phyloP scores from a whole-genome alignment of 2,329 filamentous ascomycete species.

The Hymenoscyphus fraxineus region DNA sequence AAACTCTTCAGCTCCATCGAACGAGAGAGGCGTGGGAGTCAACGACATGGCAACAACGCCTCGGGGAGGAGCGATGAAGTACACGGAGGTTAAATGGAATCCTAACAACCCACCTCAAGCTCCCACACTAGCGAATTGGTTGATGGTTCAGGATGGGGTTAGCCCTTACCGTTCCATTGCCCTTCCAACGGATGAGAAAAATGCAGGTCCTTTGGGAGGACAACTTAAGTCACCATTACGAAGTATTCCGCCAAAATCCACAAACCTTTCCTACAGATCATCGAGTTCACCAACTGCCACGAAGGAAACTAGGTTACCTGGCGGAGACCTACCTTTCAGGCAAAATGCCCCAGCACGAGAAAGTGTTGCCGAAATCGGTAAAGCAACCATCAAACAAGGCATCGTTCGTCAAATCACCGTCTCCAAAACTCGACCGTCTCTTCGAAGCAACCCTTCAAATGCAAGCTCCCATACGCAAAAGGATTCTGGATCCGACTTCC shows the following conservation, averaged over 20 bases:
- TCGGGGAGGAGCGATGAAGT: constrained; percentile 2
- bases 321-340: background rate
- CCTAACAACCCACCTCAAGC: constrained; percentile 26
- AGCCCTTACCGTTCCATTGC: constrained; percentile 28
- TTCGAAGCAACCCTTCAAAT: constrained; percentile 5
- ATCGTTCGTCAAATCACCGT: constrained; percentile 4
- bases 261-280: background rate
- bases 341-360: background rate
- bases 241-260: constrained; percentile 2
- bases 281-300: background rate
- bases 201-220: constrained; percentile 19
- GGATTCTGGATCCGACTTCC: background rate
- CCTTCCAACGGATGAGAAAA: constrained; percentile 20
- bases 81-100: constrained; percentile 29
- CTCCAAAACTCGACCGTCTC: background rate
- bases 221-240: constrained; percentile 28
- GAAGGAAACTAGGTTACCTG: background rate
- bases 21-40: background rate
- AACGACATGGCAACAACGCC: constrained; percentile 11
- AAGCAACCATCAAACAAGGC: constrained; percentile 7
- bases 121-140: constrained; percentile 26
- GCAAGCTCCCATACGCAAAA: constrained; percentile 4
- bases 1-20: constrained; percentile 21
- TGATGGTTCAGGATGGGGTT: constrained; percentile 26
- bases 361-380: constrained; percentile 1